phyloP scores from a whole-genome alignment of 2,329 filamentous ascomycete genomes.

The Hawksworthiomyces lignivorus region DNA sequence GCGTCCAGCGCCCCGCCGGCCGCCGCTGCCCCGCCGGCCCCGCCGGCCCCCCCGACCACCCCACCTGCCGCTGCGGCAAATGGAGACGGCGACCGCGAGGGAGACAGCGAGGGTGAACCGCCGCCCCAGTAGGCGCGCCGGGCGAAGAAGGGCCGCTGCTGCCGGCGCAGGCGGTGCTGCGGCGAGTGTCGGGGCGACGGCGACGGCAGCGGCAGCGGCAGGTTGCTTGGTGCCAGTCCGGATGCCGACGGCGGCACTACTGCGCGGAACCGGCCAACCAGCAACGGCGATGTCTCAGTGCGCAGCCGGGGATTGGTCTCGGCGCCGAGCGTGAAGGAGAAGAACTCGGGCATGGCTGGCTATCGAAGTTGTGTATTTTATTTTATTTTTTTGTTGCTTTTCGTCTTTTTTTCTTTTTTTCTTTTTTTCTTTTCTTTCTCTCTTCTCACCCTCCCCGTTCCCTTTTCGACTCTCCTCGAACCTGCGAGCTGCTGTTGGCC shows the following conservation, averaged over 20 bases:
- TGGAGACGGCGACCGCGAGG: conserved; percentile 8
- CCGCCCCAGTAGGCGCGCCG: conserved; percentile 6
- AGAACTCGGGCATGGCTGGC: conserved; percentile 59
- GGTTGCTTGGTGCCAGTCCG: conserved; percentile 13
- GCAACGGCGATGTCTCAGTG: conserved; percentile 45
- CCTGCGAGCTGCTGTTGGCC: no score
- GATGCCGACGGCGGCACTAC: conserved; percentile 25
- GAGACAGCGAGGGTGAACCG: background rate
- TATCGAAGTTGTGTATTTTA: background rate
- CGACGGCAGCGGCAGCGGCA: conserved; percentile 6
- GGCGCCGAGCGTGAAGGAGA: conserved; percentile 58
- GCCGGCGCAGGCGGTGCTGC: no score
- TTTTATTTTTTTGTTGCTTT: background rate
- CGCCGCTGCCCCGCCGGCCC: background rate
- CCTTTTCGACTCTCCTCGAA: no score
- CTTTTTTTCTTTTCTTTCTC: background rate
- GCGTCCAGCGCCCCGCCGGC: background rate
- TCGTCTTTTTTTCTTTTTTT: background rate
- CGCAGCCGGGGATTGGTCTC: conserved; percentile 48
- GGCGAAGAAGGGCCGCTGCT: background rate
- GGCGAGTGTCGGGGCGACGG: background rate
- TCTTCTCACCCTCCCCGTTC: no score
- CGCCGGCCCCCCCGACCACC: background rate
- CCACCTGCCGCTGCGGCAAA: background rate
- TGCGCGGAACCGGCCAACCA: conserved; percentile 58